These are phyloP conservation scores for Neocallimastix lanati DNA, from an alignment of 192 early-diverging fungal genomes.

Conservation along the genomic window DNA sequence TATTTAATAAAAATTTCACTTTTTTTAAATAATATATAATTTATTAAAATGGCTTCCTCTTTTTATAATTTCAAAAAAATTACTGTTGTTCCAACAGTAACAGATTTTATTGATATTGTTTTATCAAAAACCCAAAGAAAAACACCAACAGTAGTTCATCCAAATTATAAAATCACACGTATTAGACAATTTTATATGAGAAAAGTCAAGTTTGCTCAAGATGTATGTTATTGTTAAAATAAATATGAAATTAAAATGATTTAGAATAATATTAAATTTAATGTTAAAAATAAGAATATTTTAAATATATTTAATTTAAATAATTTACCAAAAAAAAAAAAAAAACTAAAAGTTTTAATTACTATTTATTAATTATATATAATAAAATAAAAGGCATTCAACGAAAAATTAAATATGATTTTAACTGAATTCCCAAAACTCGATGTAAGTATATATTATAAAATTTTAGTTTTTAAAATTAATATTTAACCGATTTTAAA, in stretches of 20 bases:
- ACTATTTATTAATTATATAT: background rate
- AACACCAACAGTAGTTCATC: slow-evolving; percentile 87
- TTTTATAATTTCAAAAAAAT: slow-evolving; percentile 99
- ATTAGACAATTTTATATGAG: slow-evolving; percentile 99
- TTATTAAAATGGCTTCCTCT: slow-evolving; percentile 7
- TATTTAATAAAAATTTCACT: too few relatives aligned
- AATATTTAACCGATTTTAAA: too few relatives aligned
- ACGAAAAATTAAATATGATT: slow-evolving; percentile 87
- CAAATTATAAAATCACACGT: slow-evolving; percentile 89
- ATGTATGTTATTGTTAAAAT: slow-evolving; percentile 10
- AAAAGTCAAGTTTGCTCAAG: slow-evolving; percentile 98
- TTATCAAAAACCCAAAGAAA: slow-evolving; percentile 98
- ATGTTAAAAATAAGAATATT: too few relatives aligned
- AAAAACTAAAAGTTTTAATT: background rate
- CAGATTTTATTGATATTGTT: slow-evolving; percentile 94
- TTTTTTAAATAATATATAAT: too few relatives aligned
- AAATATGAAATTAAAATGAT: too few relatives aligned
- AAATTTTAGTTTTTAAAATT: too few relatives aligned
- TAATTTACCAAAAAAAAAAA: too few relatives aligned
- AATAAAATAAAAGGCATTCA: slow-evolving; percentile 48
- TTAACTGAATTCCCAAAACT: slow-evolving; percentile 93
- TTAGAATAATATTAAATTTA: too few relatives aligned
- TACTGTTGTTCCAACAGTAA: slow-evolving; percentile 73
- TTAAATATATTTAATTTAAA: too few relatives aligned
- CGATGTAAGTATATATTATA: slow-evolving; percentile 39